These are phyloP conservation scores for Arctium minus DNA, from an alignment of 129 eudicot species.

Conservation along the genomic window DNA sequence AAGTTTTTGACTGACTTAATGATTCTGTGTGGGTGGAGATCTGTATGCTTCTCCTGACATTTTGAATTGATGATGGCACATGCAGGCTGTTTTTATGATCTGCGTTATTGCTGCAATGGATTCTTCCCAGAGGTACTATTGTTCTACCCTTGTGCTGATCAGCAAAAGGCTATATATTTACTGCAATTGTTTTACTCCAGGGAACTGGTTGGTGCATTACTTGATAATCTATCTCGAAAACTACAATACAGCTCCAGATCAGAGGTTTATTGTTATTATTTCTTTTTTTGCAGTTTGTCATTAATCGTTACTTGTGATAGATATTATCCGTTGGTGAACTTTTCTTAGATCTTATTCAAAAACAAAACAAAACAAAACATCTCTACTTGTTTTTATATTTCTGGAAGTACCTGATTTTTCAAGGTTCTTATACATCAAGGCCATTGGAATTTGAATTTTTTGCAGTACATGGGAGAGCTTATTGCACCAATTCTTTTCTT, in stretches of 20 bases:
- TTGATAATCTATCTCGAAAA: conserved; percentile 71
- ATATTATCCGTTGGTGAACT: background rate
- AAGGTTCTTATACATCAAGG: conserved; percentile 6
- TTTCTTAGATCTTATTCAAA: background rate
- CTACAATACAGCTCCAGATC: conserved; percentile 64
- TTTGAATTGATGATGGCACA: conserved; percentile 8
- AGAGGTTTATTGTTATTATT: conserved; percentile 42
- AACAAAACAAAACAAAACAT: background rate
- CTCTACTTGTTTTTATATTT: conserved; percentile 15
- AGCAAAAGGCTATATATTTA: background rate
- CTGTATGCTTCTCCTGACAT: background rate
- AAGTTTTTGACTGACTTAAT: background rate
- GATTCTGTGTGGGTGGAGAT: conserved; percentile 9
- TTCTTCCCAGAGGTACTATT: conserved; percentile 68
- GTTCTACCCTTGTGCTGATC: conserved; percentile 1
- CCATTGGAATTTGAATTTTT: background rate
- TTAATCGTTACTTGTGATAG: background rate
- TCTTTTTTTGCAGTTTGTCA: background rate
- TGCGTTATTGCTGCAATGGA: conserved; percentile 85
- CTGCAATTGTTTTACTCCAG: conserved; percentile 40
- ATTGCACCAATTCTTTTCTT: conserved; percentile 72
- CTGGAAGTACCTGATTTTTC: background rate
- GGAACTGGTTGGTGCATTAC: conserved; percentile 68
- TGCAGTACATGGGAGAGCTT: conserved; percentile 95
- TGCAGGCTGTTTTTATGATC: conserved; percentile 91